Evolutionary conservation across 1,139 yeast genomes (phyloP).

Genomic region (Taiozyma sp.): DNA sequence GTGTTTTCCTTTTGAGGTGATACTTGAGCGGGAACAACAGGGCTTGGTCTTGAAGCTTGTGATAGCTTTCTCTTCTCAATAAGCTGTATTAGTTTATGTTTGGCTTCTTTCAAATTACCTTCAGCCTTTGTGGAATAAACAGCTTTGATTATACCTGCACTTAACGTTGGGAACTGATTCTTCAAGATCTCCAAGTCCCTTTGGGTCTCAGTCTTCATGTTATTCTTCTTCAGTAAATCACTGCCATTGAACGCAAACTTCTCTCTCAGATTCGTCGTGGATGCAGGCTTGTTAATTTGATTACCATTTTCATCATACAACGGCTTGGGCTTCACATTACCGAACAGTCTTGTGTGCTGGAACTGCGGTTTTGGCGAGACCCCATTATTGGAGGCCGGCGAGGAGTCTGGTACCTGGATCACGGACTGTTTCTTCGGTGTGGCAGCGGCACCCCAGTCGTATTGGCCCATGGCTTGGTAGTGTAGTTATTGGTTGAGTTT

Average conservation of each 20-base stretch:
- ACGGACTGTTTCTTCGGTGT: slow-evolving; percentile 23
- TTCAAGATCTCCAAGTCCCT: slow-evolving; percentile 42
- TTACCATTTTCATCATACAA: not conserved
- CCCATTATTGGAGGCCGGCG: slow-evolving; percentile 27
- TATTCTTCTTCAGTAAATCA: slow-evolving; percentile 15
- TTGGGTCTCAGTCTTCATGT: slow-evolving; percentile 2
- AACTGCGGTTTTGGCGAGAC: not conserved
- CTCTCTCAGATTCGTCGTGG: slow-evolving; percentile 23
- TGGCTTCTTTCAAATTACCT: slow-evolving; percentile 49
- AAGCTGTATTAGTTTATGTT: slow-evolving; percentile 38
- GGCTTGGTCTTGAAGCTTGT: slow-evolving; percentile 5
- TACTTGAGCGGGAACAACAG: not conserved
- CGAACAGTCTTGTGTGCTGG: slow-evolving; percentile 12
- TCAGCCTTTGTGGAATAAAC: slow-evolving; percentile 53
- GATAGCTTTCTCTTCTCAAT: slow-evolving; percentile 21
- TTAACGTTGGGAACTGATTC: slow-evolving; percentile 40
- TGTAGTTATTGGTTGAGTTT: not conserved
- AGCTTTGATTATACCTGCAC: slow-evolving; percentile 48
- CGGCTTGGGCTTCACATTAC: slow-evolving; percentile 12
- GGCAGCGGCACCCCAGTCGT: slow-evolving; percentile 9
- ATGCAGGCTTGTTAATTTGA: slow-evolving; percentile 1
- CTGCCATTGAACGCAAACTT: slow-evolving; percentile 28
- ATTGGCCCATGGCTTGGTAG: slow-evolving; percentile 1
- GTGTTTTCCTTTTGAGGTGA: slow-evolving; percentile 1
- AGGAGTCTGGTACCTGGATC: slow-evolving; percentile 42